Percentiles rank a stretch among this genome's conserved stretches.
Conservation (phyloP, 1,284 basidiomycete genomes). For the Ustilago nuda region DNA sequence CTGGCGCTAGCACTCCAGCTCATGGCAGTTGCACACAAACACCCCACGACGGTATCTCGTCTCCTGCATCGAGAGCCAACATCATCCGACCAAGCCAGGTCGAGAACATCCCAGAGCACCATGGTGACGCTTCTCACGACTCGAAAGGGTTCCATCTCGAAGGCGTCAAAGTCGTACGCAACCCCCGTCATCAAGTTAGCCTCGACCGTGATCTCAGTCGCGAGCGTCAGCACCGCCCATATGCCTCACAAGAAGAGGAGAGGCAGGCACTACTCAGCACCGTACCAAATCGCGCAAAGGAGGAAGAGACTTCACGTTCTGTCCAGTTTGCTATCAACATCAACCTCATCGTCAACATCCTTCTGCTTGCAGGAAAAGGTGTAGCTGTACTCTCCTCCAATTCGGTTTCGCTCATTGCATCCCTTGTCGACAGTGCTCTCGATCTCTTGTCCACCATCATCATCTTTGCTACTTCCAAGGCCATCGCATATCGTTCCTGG, state of each 20-base stretch:
- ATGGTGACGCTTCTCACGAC: background rate
- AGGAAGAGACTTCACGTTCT: constrained; percentile 57
- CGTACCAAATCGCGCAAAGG: constrained; percentile 63
- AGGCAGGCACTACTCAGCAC: constrained; percentile 59
- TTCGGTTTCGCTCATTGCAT: constrained; percentile 74
- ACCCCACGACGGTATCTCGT: constrained; percentile 23
- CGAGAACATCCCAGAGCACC: constrained; percentile 38
- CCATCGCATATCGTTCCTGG: constrained; percentile 62
- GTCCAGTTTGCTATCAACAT: constrained; percentile 67
- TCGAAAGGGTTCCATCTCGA: constrained; percentile 5
- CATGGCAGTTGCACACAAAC: constrained; percentile 24
- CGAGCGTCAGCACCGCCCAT: constrained; percentile 33
- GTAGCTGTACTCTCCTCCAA: constrained; percentile 73
- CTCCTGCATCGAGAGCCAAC: constrained; percentile 23
- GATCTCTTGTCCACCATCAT: constrained; percentile 73
- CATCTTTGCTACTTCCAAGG: constrained; percentile 66
- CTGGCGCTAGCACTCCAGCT: constrained; percentile 24
- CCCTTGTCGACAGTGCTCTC: constrained; percentile 73
- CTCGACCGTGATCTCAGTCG: constrained; percentile 33
- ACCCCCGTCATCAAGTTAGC: constrained; percentile 19
- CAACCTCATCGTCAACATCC: constrained; percentile 70
- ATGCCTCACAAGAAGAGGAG: constrained; percentile 55
- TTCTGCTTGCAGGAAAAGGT: constrained; percentile 72
- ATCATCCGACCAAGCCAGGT: constrained; percentile 39
- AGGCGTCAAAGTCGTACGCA: constrained; percentile 14